Percentiles rank a stretch among this genome's conserved stretches.
Conservation (phyloP, 305 asterid species). For the Coffea humblotiana region DNA sequence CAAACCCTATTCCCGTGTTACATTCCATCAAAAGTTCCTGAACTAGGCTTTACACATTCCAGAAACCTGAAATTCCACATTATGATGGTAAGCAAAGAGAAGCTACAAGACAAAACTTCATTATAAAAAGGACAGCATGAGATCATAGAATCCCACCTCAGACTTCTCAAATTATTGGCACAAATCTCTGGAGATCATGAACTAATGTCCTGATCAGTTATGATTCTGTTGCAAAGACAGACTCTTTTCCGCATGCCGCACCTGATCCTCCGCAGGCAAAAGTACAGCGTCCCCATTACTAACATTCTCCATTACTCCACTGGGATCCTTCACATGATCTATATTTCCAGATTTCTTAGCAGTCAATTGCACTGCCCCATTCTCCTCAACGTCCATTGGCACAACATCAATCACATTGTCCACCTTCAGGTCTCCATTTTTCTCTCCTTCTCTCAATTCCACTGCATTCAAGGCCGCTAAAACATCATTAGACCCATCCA, state of each 20-base stretch:
- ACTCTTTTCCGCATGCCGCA: conserved; percentile 26
- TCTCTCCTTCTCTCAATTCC: conserved; percentile 50
- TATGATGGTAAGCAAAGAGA: not conserved
- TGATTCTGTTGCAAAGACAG: conserved; percentile 25
- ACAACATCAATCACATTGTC: conserved; percentile 24
- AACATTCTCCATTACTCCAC: conserved; percentile 24
- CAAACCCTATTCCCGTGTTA: not conserved
- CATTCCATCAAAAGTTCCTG: not conserved
- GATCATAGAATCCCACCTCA: conserved; percentile 6
- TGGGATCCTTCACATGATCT: conserved; percentile 24
- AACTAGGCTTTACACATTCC: not conserved
- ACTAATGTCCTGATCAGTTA: conserved; percentile 19
- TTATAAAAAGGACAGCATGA: not conserved
- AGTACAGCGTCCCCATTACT: conserved; percentile 21
- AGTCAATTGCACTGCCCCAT: conserved; percentile 18
- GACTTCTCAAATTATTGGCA: not conserved
- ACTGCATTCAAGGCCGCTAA: conserved; percentile 58
- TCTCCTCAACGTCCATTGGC: conserved; percentile 48
- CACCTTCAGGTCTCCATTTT: conserved; percentile 20
- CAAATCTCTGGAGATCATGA: conserved; percentile 4
- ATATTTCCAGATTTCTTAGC: conserved; percentile 25
- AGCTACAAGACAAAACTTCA: not conserved
- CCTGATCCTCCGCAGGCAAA: conserved; percentile 25
- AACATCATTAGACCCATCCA: conserved; percentile 46
- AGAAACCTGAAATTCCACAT: conserved; percentile 10